Base-by-base conservation (phyloP, 257 asterid species). In the Capsicum pubescens region DNA sequence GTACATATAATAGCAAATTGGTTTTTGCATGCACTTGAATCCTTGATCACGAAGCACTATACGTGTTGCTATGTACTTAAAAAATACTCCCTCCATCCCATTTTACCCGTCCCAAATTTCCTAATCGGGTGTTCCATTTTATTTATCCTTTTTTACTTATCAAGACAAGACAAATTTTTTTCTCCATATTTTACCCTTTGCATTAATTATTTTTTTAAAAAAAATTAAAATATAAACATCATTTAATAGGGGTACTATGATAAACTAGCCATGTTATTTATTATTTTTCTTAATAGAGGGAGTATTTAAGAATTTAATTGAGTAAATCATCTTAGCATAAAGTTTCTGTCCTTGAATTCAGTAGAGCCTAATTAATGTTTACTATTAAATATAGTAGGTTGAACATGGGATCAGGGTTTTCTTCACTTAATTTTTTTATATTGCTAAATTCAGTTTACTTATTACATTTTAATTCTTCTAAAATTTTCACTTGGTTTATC, bases 381-480 rank as follows among this genome's bases (percentile, higher is more conserved):
- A n/a, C n/a, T n/a, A n/a, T n/a, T n/a, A n/a, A n/a, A n/a, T n/a
- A n/a, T n/a, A n/a, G 44, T 9, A 26, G 52, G 11, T 10, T 74
- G 86, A 84, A 84, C 78, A 77, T 84, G 86, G 83, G 57, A 60
- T 74, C 67, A 46, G 86, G 57, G 8, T 35, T 13, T 72, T n/a
- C 3, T 48, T 14, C 19, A 19, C 12, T 44, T 9, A 0, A 9
- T 19, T 74, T 74, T 46, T 50, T 12, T n/a, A n/a, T n/a, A 48
- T 52, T 26, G 14, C 48, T 21, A 52, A 52, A 52, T 7, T 52
- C 60, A 7, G 13, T 7, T 7, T 14, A 52, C 26, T 52, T 76
- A n/a, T n/a, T n/a, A n/a, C n/a, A 21, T 21, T 52, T 76, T 52
- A 7, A 19, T 52, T 76, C 63, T 8, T 46, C 52, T n/a, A 7